Evolutionary conservation across 345 rosid genomes (phyloP), one percentile per base, ranked within the genome.

Genomic region (Odontarrhena argentea): DNA sequence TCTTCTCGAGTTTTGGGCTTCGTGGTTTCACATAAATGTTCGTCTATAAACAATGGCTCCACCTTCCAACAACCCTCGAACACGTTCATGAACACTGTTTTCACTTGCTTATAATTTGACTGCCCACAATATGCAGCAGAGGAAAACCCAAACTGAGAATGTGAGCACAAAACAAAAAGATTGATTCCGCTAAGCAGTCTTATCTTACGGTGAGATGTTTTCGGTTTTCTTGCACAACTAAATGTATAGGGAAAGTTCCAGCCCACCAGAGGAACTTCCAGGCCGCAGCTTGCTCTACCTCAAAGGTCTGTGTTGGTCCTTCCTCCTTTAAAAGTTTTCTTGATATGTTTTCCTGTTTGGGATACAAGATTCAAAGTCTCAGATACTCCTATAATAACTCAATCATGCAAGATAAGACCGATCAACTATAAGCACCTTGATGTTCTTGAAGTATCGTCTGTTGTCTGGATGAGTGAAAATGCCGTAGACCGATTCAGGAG

Each of bases 231-330:
- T 90, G 87, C 25, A 87, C 97, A 26, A 85, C 66, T 48, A 93
- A 83, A 76, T 90, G 88, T 51, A 93, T 83, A 8, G 88, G 84
- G 50, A 88, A 83, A 11, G 88, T 84, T 71, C 96, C 92, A 3
- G 87, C 82, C 91, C 97, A 87, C 97, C 96, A 93, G 28, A 93
- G 94, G 54, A 93, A 93, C 76, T 81, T 93, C 97, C 97, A 93
- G 13, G 81, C 36, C 30, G 98, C 92, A 8, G 97, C 87, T 77
- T 93, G 98, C 65, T 89, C 87, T 48, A 87, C 65, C 45, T 93
- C 96, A 25, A 90, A 86, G 49, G 85, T 84, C 73, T 87, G 89
- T 52, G 85, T 78, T 41, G 63, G 67, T 70, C 93, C 97, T 53
- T 90, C 87, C 69, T 85, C 85, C 9, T 79, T 63, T 79, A 90